Percentiles rank a stretch among this genome's conserved stretches.
Conservation (phyloP, 2,329 filamentous ascomycete genomes). For the Arthrobotrys entomopaga region DNA sequence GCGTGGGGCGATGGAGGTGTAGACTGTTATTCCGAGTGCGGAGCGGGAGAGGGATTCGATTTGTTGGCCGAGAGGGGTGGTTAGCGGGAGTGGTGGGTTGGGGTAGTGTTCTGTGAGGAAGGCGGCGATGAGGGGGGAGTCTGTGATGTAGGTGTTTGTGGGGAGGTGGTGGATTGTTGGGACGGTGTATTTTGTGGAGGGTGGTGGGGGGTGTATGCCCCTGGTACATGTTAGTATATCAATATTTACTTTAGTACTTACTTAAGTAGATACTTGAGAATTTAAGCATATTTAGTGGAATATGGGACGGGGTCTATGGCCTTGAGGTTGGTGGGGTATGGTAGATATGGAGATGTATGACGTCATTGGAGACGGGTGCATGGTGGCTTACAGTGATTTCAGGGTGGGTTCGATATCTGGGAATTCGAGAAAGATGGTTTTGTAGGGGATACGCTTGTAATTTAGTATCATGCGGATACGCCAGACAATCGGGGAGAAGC, state of each 20-base stretch:
- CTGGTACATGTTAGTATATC: neutral
- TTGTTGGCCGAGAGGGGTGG: neutral
- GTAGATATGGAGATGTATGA: neutral
- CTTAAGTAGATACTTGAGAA: no score
- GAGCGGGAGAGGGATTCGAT: neutral
- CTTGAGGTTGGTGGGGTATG: neutral
- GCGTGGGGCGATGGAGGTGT: neutral
- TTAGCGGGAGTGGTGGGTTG: neutral
- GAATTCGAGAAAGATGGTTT: conserved; percentile 1
- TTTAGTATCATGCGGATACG: conserved; percentile 1
- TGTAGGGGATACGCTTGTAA: conserved; percentile 3
- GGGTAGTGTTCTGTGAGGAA: neutral
- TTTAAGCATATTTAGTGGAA: neutral
- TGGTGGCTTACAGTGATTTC: neutral
- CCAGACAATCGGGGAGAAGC: conserved; percentile 1
- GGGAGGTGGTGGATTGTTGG: neutral
- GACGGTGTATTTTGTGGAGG: neutral
- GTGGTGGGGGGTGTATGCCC: neutral
- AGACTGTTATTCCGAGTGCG: neutral
- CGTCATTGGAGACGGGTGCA: neutral
- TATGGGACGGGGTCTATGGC: neutral
- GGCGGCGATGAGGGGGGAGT: neutral
- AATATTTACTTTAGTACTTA: no score
- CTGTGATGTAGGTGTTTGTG: neutral
- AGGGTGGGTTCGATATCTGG: neutral